Conservation (phyloP, 345 rosid species). For the Citrus medica region DNA sequence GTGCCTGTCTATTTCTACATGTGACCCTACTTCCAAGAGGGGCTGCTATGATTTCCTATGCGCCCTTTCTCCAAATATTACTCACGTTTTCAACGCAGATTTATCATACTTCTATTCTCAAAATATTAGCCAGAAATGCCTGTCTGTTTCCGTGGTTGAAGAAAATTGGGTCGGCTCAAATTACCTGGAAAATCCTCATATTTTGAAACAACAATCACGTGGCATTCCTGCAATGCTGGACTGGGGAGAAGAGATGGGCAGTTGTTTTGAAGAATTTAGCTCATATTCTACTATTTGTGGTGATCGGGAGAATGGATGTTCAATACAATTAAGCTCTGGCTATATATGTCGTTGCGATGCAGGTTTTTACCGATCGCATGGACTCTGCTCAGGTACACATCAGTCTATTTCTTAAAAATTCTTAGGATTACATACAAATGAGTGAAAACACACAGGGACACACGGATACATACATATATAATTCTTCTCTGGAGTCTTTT, state of each 20-base stretch:
- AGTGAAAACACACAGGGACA: too few relatives aligned
- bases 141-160: not conserved
- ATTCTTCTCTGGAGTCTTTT: too few relatives aligned
- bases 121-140: not conserved
- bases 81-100: not conserved
- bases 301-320: not conserved
- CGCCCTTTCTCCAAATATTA: not conserved
- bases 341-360: not conserved
- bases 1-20: not conserved
- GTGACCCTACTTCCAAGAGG: not conserved
- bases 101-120: not conserved
- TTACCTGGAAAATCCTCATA: not conserved
- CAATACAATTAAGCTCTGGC: not conserved
- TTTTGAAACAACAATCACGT: not conserved
- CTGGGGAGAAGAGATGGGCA: not conserved
- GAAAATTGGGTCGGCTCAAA: not conserved
- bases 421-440: too few relatives aligned
- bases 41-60: not conserved
- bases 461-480: too few relatives aligned
- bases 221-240: not conserved
- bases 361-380: accelerated
- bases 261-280: constrained; percentile 29
- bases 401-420: too few relatives aligned
- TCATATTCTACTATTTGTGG: too few relatives aligned
- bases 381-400: too few relatives aligned